Conservation (phyloP, 176 grass and related monocot species). For the Ananas comosus region DNA sequence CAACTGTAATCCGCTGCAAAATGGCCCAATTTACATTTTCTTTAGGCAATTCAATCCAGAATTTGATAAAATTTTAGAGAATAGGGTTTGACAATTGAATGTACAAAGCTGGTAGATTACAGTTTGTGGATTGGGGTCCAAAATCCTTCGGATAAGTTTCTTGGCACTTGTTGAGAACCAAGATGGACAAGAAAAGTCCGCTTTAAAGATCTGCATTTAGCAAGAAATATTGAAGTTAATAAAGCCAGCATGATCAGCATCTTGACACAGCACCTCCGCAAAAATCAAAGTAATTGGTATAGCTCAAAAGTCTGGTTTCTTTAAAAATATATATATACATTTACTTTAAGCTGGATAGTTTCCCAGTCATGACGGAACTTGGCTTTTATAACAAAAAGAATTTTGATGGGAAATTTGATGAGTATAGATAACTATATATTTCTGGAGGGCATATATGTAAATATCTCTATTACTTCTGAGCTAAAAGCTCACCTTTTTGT, state of each 20-base stretch:
- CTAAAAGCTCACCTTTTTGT: constrained; percentile 63
- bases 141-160: constrained; percentile 90
- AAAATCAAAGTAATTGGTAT: constrained; percentile 5
- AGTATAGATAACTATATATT: no score
- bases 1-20: constrained; percentile 75
- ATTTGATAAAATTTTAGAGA: no score
- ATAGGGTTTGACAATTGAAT: background rate
- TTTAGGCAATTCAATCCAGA: no score
- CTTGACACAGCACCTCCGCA: background rate
- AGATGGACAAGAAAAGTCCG: constrained; percentile 74
- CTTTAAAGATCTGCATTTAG: constrained; percentile 75
- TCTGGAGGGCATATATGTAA: no score
- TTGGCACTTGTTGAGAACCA: constrained; percentile 96
- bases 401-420: no score
- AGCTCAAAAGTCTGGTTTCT: background rate
- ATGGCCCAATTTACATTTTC: background rate
- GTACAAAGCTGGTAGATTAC: constrained; percentile 28
- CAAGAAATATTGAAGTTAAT: background rate
- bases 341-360: no score
- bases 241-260: background rate
- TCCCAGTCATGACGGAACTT: no score
- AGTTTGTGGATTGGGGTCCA: constrained; percentile 73
- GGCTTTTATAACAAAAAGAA: constrained; percentile 4
- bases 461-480: background rate
- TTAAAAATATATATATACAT: background rate